Evolutionary conservation across 2,329 filamentous ascomycete genomes (phyloP), one percentile per base, ranked within the genome.

Genomic region (Paraphaeosphaeria minitans): DNA sequence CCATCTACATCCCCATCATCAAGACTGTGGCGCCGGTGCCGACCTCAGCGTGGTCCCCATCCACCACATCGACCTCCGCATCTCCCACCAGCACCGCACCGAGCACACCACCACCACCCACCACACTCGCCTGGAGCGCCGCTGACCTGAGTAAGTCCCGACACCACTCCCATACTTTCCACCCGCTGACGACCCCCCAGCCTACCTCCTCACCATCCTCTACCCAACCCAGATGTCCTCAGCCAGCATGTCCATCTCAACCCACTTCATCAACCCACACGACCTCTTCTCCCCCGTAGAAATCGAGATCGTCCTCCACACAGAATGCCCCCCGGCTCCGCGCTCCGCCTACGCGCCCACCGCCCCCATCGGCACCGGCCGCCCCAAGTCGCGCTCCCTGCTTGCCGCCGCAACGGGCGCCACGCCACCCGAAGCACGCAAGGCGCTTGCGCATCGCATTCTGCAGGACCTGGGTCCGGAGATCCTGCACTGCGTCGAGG

Each of bases 321-420:
- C 43, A n/a, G 22, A 13, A 1, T 22, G 49, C 56, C 21, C 6
- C 27, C 53, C 54, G 3, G 39, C 50, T 14, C 56, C 62, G 10
- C n/a, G 42, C 1, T 24, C 22, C 42, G 52, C 58, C 2, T 65
- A 53, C 57, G 55, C 59, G 5, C 47, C 41, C 21, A 24, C 55
- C 39, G 22, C 55, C 2, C 68, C 64, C 24, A 69, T 66, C 43
- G 63, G 62, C 39, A 68, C 67, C 29, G 61, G 62, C 5, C 65
- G 66, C 3, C 64, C 66, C 19, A 21, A n/a, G 2, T 55, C 55
- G 37, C 46, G 47, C 3, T 12, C 39, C 45, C 47, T 67, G 13
- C 14, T 68, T 19, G 64, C 64, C 4, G 24, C 61, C 42, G 66
- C 64, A 8, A 19, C 19, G 10, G 64, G 66, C 27, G 12, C 12